Conservation (phyloP, 345 rosid species). For the Pugionium dolabratum region DNA sequence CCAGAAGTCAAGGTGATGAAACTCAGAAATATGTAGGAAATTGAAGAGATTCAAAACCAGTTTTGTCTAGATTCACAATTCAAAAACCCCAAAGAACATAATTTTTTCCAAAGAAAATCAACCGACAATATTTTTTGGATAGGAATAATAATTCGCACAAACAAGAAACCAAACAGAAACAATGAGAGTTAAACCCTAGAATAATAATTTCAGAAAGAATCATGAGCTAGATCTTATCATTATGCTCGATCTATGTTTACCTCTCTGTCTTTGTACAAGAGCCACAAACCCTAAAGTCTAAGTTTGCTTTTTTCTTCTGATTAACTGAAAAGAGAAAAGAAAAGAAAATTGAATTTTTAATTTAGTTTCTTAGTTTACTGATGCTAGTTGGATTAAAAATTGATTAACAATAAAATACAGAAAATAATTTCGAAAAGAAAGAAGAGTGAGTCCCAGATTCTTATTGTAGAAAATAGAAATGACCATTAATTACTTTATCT, state of each 20-base stretch:
- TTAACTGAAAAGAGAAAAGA: conserved; percentile 8
- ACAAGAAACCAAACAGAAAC: conserved; percentile 1
- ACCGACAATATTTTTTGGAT: background rate
- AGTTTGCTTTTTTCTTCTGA: conserved; percentile 27
- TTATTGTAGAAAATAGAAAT: conserved; percentile 24
- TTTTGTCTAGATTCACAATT: conserved; percentile 21
- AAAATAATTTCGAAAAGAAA: background rate
- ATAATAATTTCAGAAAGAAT: background rate
- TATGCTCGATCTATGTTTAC: too few relatives aligned
- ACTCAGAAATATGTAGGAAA: conserved; percentile 22
- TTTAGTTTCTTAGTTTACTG: conserved; percentile 23
- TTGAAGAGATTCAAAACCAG: conserved; percentile 8
- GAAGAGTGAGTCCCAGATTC: conserved; percentile 12
- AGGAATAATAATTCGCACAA: background rate
- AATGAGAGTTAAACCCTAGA: conserved; percentile 22
- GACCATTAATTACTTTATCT: conserved; percentile 32
- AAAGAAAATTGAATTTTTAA: background rate
- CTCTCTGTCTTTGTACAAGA: conserved; percentile 16
- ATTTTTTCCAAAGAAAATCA: conserved; percentile 10
- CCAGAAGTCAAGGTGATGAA: conserved; percentile 16
- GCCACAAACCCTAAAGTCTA: conserved; percentile 39
- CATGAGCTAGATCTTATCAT: conserved; percentile 26
- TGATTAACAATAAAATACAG: conserved; percentile 1
- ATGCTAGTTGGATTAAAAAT: conserved; percentile 32
- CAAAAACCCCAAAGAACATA: background rate